phyloP scores from a whole-genome alignment of 1,284 basidiomycete species.

The Pyrrhoderma noxium region DNA sequence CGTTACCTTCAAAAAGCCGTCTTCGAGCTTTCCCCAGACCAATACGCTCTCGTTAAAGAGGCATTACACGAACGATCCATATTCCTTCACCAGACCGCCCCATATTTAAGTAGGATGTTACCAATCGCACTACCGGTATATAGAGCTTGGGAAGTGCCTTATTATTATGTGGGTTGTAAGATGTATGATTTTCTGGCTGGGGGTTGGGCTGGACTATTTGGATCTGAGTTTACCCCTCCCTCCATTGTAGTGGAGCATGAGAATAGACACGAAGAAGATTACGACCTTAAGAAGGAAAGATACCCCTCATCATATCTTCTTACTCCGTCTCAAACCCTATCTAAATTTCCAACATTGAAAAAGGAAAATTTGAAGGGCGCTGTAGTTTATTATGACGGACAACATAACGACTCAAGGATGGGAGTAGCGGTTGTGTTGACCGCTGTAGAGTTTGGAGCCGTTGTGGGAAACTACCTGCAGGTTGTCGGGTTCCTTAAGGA shows the following conservation, averaged over 20 bases:
- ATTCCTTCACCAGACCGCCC: constrained; percentile 86
- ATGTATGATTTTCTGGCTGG: constrained; percentile 95
- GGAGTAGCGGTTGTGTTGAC: constrained; percentile 93
- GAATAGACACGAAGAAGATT: no score
- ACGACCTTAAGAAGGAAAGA: no score
- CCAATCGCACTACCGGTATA: constrained; percentile 82
- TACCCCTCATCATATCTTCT: constrained; percentile 75
- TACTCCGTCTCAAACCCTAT: constrained; percentile 87
- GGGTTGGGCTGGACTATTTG: no score
- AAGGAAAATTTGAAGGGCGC: constrained; percentile 89
- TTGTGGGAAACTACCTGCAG: constrained; percentile 86
- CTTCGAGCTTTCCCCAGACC: constrained; percentile 92
- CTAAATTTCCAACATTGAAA: constrained; percentile 96
- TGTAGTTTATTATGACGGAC: constrained; percentile 95
- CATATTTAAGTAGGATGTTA: constrained; percentile 87
- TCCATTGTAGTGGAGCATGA: no score
- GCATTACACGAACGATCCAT: constrained; percentile 90
- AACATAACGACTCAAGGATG: constrained; percentile 98
- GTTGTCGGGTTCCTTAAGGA: constrained; percentile 69
- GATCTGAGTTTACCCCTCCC: no score
- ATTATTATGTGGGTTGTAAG: constrained; percentile 95
- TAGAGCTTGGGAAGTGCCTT: constrained; percentile 95
- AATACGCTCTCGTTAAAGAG: constrained; percentile 94
- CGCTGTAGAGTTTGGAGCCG: constrained; percentile 89
- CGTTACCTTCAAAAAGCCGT: constrained; percentile 96